These are phyloP conservation scores for Leptomonas pyrrhocoris DNA, from an alignment of 208 protist genomes.

Conservation along the genomic window DNA sequence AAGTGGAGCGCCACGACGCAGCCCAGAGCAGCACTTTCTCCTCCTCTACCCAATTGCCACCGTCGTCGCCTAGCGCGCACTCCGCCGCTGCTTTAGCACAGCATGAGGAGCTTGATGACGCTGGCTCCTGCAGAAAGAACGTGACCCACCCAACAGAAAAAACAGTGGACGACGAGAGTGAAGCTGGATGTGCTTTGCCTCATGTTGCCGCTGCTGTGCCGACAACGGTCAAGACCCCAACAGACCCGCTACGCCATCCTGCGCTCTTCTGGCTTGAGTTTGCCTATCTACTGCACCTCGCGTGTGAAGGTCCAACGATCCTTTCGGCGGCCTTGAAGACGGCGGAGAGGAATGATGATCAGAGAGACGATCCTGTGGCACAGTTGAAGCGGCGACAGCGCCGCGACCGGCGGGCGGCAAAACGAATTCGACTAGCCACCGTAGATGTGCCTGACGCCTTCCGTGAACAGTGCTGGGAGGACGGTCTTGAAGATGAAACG, in stretches of 20 bases:
- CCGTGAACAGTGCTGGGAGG: constrained; percentile 35
- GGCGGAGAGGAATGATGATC: constrained; percentile 26
- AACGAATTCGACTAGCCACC: constrained; percentile 27
- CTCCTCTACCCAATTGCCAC: background rate
- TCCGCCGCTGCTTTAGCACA: background rate
- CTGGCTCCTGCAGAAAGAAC: background rate
- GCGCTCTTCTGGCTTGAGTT: constrained; percentile 33
- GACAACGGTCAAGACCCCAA: background rate
- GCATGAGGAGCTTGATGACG: background rate
- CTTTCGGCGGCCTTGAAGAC: constrained; percentile 23
- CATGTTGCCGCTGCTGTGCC: background rate
- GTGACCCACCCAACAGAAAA: too few relatives aligned
- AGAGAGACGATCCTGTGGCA: constrained; percentile 20
- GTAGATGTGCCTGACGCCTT: constrained; percentile 34
- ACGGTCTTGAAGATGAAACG: constrained; percentile 48
- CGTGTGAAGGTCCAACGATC: constrained; percentile 22
- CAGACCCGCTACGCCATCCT: constrained; percentile 9
- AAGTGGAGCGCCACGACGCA: background rate
- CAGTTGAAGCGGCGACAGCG: constrained; percentile 23
- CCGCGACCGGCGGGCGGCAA: constrained; percentile 21
- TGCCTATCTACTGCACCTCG: constrained; percentile 16
- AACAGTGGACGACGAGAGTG: background rate
- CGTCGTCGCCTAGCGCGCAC: background rate
- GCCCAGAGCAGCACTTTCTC: background rate
- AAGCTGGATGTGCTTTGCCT: background rate